Conservation (phyloP, 257 asterid species). For the Ophiorrhiza pumila region DNA sequence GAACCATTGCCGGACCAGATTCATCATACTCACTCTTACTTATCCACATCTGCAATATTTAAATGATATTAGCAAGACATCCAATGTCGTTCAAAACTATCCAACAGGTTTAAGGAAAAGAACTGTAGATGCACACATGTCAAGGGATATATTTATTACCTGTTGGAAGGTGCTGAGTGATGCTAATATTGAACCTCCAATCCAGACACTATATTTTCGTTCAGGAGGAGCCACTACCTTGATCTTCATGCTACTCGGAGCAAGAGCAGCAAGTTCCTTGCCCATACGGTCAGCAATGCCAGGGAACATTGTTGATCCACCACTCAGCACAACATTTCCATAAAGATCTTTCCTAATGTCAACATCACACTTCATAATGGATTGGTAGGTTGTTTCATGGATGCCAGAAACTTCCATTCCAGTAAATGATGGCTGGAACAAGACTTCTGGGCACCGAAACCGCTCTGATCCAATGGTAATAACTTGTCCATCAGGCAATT, state of each 20-base stretch:
- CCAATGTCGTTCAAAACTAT: background rate
- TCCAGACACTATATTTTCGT: constrained; percentile 40
- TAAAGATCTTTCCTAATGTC: no score
- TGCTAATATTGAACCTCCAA: constrained; percentile 38
- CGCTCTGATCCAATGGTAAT: constrained; percentile 41
- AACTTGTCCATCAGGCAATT: constrained; percentile 41
- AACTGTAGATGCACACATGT: background rate
- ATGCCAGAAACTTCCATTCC: constrained; percentile 36
- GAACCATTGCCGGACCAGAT: constrained; percentile 23
- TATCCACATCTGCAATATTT: constrained; percentile 32
- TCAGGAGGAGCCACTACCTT: constrained; percentile 43
- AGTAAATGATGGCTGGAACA: constrained; percentile 37
- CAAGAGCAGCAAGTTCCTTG: constrained; percentile 32
- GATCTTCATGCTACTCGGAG: constrained; percentile 33
- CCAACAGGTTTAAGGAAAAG: background rate
- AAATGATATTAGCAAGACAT: background rate
- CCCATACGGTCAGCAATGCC: constrained; percentile 43
- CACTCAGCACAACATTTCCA: constrained; percentile 31
- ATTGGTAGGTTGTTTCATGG: constrained; percentile 27
- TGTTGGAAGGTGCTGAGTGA: constrained; percentile 37
- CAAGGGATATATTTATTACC: constrained; percentile 12
- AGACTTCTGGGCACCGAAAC: constrained; percentile 40
- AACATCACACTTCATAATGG: constrained; percentile 36
- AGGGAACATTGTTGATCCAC: constrained; percentile 40
- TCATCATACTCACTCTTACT: constrained; percentile 32